Evolutionary conservation across 2,329 filamentous ascomycete species (phyloP).

Genomic region (Claviceps sp.): DNA sequence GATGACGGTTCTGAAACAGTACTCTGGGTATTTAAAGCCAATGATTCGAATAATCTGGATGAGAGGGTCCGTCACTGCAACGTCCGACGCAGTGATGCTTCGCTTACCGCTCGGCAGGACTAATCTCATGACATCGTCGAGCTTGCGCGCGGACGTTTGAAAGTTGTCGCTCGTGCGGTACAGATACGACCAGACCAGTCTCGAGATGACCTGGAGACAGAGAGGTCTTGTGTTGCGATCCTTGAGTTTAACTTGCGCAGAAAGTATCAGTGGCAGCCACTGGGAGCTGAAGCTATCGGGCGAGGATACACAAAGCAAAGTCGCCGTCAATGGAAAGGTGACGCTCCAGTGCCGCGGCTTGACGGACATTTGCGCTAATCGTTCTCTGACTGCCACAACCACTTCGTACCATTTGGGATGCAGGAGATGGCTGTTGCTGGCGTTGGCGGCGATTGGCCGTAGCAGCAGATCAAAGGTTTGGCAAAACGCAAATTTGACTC

Average conservation of each 20-base stretch:
- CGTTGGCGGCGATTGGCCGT: slow-evolving; percentile 73
- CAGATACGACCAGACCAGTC: slow-evolving; percentile 87
- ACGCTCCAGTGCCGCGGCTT: slow-evolving; percentile 89
- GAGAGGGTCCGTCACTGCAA: slow-evolving; percentile 72
- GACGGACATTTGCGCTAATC: slow-evolving; percentile 69
- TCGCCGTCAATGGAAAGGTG: slow-evolving; percentile 77
- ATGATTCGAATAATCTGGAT: slow-evolving; percentile 92
- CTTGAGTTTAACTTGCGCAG: slow-evolving; percentile 69
- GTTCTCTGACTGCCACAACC: slow-evolving; percentile 61
- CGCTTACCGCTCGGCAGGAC: slow-evolving; percentile 71
- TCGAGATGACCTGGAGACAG: slow-evolving; percentile 78
- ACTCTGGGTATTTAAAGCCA: slow-evolving; percentile 83
- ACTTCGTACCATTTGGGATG: slow-evolving; percentile 80
- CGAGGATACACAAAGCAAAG: slow-evolving; percentile 77
- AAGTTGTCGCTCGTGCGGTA: slow-evolving; percentile 67
- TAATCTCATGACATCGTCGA: slow-evolving; percentile 80
- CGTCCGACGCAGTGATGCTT: slow-evolving; percentile 70
- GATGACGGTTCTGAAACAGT: slow-evolving; percentile 86
- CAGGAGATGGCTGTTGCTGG: slow-evolving; percentile 61
- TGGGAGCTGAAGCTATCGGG: slow-evolving; percentile 72
- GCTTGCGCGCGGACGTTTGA: slow-evolving; percentile 56
- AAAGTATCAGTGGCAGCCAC: slow-evolving; percentile 72
- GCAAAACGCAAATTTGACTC: slow-evolving; percentile 88
- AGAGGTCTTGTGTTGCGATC: slow-evolving; percentile 67
- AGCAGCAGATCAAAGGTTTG: slow-evolving; percentile 79